A percentile compares a stretch with the other conserved stretches of the same genome.
Evolutionary conservation across 1,284 basidiomycete species (phyloP).

Genomic region (Coniferiporia sulphurascens): DNA sequence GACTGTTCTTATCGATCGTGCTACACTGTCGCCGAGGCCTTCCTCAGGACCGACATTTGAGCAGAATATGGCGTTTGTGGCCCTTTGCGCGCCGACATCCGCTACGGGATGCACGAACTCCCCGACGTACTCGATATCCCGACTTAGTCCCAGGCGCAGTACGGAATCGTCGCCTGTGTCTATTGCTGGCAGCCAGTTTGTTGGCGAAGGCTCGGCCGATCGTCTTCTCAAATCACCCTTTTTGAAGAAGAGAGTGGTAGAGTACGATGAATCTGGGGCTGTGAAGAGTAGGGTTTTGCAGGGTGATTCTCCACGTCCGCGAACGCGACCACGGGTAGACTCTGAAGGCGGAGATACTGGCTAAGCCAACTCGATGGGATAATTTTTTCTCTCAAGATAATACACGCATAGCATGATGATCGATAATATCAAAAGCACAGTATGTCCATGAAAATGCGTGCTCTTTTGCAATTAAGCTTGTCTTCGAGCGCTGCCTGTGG

Average conservation of each 20-base stretch:
- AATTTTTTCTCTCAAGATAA: background rate
- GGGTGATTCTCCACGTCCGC: conserved; percentile 11
- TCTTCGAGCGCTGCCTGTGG: no score
- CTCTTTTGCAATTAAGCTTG: no score
- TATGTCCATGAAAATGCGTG: no score
- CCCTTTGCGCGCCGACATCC: conserved; percentile 43
- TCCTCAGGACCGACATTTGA: conserved; percentile 63
- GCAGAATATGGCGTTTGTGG: conserved; percentile 78
- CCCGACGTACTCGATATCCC: background rate
- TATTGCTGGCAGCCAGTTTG: background rate
- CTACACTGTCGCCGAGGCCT: conserved; percentile 41
- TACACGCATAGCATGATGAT: no score
- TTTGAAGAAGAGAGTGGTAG: background rate
- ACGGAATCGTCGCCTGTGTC: background rate
- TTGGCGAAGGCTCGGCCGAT: background rate
- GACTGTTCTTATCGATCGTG: conserved; percentile 48
- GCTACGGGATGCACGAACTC: background rate
- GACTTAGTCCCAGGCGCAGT: background rate
- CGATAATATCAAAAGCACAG: no score
- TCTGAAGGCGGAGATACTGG: background rate
- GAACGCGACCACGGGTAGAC: conserved; percentile 12
- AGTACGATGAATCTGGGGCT: background rate
- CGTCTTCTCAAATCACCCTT: background rate
- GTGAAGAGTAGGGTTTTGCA: background rate
- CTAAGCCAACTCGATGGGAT: background rate